Conservation (phyloP, 441 rosid species). For the Pelargonium citronellum region DNA sequence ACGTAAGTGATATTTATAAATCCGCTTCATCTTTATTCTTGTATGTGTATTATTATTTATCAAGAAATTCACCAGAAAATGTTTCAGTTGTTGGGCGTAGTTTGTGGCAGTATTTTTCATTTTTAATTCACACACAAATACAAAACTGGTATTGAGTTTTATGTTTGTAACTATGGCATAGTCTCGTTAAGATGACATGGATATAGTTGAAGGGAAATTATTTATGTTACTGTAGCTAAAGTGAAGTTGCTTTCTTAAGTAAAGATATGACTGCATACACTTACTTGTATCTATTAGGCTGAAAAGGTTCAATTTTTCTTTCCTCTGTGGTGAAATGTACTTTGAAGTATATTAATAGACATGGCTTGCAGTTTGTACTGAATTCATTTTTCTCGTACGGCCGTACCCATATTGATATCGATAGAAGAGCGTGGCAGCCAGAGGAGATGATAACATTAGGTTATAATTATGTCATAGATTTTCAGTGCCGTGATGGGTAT, state of each 20-base stretch:
- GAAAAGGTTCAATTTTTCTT: not conserved
- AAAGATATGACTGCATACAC: not conserved
- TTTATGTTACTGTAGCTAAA: too few species aligned
- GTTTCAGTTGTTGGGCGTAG: not conserved
- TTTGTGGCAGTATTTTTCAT: not conserved
- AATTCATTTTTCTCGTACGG: not conserved
- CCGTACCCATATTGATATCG: not conserved
- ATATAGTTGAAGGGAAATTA: too few species aligned
- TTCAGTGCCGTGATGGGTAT: too few species aligned
- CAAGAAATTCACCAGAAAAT: not conserved
- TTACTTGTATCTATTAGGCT: not conserved
- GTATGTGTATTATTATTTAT: not conserved
- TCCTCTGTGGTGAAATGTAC: not conserved
- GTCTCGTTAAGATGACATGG: too few species aligned
- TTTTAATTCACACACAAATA: not conserved
- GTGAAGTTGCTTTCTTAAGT: not conserved
- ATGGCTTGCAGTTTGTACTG: not conserved
- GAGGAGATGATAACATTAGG: too few species aligned
- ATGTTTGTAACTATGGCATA: not conserved
- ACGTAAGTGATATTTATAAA: constrained; percentile 50
- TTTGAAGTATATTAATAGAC: not conserved
- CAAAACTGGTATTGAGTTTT: too few species aligned
- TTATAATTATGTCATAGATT: too few species aligned
- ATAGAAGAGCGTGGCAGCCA: not conserved
- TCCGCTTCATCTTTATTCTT: not conserved